Percentiles rank a stretch among this genome's conserved stretches.
Conservation (phyloP, 2,329 filamentous ascomycete genomes). For the Chrysoporthe puriensis region DNA sequence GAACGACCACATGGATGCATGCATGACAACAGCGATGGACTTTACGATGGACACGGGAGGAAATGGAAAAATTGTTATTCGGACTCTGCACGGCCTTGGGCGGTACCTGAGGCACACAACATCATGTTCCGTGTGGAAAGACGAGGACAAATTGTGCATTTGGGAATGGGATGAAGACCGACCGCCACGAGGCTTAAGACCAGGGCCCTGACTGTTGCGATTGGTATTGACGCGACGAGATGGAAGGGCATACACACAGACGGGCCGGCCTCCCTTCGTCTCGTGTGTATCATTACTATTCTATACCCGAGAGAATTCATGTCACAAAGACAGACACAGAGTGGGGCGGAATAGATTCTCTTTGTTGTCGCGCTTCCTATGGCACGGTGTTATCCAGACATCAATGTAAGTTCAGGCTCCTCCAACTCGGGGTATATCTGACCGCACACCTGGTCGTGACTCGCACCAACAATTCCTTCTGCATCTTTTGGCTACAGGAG, state of each 20-base stretch:
- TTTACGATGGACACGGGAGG: background rate
- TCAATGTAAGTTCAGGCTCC: no score
- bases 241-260: background rate
- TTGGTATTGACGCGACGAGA: no score
- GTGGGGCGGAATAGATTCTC: background rate
- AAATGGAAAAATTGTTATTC: background rate
- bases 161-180: background rate
- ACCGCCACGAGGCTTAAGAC: background rate
- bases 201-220: background rate
- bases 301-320: background rate
- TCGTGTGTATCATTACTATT: conserved; percentile 3
- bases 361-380: background rate
- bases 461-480: no score
- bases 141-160: background rate
- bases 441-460: no score
- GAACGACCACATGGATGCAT: background rate
- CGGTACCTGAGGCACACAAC: background rate
- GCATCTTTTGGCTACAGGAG: no score
- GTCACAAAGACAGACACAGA: background rate
- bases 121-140: background rate
- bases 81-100: background rate
- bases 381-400: no score
- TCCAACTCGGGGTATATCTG: no score
- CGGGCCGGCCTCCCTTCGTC: background rate
- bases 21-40: background rate